Percentiles rank a stretch among this genome's conserved stretches.
Conservation (phyloP, 495 filamentous ascomycete genomes). For the Penicillium crystallinum region DNA sequence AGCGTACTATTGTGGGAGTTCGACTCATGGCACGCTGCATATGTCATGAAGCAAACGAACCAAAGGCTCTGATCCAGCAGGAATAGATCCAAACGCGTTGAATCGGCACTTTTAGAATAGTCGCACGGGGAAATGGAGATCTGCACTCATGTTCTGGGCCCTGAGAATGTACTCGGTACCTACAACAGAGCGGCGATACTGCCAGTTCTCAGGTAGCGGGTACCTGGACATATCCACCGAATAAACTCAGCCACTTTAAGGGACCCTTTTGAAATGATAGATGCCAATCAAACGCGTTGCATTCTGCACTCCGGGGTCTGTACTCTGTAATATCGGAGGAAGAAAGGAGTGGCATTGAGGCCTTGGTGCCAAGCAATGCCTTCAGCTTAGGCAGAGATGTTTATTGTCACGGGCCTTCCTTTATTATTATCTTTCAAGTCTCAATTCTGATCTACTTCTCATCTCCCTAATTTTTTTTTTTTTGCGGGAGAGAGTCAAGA, state of each 20-base stretch:
- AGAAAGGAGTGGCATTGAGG: background rate
- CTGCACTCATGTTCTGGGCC: slow-evolving; percentile 1
- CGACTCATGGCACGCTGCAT: too few relatives aligned
- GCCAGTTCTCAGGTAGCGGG: background rate
- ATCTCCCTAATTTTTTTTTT: background rate
- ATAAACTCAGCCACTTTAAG: slow-evolving; percentile 1
- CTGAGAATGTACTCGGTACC: background rate
- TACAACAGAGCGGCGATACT: background rate
- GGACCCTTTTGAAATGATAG: background rate
- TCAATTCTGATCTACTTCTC: background rate
- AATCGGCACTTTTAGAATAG: too few relatives aligned
- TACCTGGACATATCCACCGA: background rate
- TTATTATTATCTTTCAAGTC: background rate
- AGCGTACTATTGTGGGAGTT: too few relatives aligned
- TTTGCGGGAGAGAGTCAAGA: slow-evolving; percentile 3
- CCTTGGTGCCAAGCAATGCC: background rate
- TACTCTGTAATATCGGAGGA: background rate
- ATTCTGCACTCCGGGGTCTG: background rate
- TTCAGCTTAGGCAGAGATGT: background rate
- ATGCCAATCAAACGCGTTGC: background rate
- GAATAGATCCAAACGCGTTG: too few relatives aligned
- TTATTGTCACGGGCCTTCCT: background rate
- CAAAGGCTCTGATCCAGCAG: too few relatives aligned
- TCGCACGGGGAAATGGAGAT: background rate
- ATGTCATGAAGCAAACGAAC: too few relatives aligned